These are phyloP conservation scores for Colletotrichum destructivum DNA, from an alignment of 2,329 filamentous ascomycete species.

Conservation along the genomic window DNA sequence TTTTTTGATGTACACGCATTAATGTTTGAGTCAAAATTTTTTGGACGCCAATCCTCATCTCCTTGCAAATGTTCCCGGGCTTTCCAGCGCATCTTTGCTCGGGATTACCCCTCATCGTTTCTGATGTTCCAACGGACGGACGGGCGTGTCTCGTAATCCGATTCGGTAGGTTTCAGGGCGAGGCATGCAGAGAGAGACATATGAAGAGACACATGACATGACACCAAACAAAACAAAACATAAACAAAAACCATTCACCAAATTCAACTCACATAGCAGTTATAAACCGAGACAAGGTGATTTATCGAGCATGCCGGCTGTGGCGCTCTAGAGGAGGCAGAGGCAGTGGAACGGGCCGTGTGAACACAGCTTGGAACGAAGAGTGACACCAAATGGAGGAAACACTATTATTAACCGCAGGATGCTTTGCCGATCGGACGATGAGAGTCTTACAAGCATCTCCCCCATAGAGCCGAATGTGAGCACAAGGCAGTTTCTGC, in stretches of 20 bases:
- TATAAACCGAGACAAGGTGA: neutral
- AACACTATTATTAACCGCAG: neutral
- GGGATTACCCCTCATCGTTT: neutral
- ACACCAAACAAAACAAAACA: neutral
- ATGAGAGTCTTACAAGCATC: neutral
- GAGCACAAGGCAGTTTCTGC: neutral
- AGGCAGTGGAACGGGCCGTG: neutral
- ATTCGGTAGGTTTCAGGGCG: neutral
- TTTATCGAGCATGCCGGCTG: neutral
- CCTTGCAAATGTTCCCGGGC: neutral
- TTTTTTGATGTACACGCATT: slow-evolving; percentile 16
- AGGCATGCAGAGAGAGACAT: neutral
- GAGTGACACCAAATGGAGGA: too few species aligned
- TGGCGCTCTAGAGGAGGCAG: neutral
- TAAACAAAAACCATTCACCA: neutral
- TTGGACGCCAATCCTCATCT: neutral
- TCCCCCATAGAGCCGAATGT: neutral
- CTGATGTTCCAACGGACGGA: too few species aligned
- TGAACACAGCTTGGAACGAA: neutral
- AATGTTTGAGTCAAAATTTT: neutral
- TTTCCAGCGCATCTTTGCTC: too few species aligned
- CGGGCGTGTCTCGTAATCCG: neutral
- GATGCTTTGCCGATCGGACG: neutral
- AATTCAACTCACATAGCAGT: neutral
- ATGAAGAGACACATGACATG: neutral